These are phyloP conservation scores for Calonectria pteridis DNA, from an alignment of 2,329 filamentous ascomycete species.

Conservation along the genomic window DNA sequence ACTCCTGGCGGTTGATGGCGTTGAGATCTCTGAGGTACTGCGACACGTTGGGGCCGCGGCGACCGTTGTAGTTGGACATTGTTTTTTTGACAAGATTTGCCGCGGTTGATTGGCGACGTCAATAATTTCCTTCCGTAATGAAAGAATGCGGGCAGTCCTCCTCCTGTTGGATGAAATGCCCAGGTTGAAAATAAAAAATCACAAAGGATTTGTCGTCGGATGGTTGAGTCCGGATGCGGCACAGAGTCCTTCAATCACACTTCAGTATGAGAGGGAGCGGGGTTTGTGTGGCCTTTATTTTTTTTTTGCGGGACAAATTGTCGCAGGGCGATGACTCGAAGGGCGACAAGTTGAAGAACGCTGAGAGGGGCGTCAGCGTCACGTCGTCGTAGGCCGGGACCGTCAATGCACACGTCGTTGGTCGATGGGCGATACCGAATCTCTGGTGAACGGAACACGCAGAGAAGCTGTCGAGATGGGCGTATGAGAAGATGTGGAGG, in stretches of 20 bases:
- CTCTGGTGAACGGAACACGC: conserved; percentile 16
- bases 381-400: conserved; percentile 12
- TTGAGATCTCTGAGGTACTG: conserved; percentile 91
- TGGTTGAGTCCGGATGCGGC: conserved; percentile 26
- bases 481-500: conserved; percentile 42
- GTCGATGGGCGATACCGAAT: conserved; percentile 16
- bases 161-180: conserved; percentile 17
- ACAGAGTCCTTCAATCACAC: conserved; percentile 16
- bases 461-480: conserved; percentile 30
- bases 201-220: conserved; percentile 10
- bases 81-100: conserved; percentile 48
- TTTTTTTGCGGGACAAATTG: conserved; percentile 37
- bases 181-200: conserved; percentile 1
- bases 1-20: conserved; percentile 73
- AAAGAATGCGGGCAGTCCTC: conserved; percentile 17
- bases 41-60: conserved; percentile 87
- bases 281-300: conserved; percentile 38
- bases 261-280: conserved; percentile 35
- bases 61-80: conserved; percentile 80
- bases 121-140: conserved; percentile 5
- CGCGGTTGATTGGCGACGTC: background rate
- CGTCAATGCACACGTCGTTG: conserved; percentile 24
- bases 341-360: conserved; percentile 29
- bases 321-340: conserved; percentile 23
- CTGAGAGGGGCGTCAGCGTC: background rate